phyloP scores from a whole-genome alignment of 441 rosid species.

The Iberis amara region DNA sequence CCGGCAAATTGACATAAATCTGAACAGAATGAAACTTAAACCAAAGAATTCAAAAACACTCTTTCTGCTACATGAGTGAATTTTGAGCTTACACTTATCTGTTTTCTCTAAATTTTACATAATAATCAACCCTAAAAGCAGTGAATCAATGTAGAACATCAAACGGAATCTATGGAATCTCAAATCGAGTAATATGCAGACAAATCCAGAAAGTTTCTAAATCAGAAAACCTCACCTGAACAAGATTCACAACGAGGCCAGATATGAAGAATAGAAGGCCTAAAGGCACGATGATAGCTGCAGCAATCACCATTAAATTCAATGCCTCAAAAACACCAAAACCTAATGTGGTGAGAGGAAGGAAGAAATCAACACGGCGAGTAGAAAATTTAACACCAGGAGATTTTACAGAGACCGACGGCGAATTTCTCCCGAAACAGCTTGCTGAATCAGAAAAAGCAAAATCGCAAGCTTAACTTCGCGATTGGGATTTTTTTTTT shows the following conservation, averaged over 20 bases:
- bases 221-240: slow-evolving; percentile 64
- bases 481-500: too few relatives aligned
- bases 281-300: slow-evolving; percentile 77
- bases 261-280: slow-evolving; percentile 81
- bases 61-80: slow-evolving; percentile 1
- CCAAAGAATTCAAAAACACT: slow-evolving; percentile 8
- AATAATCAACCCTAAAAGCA: slow-evolving; percentile 21
- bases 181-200: background rate
- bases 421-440: too few relatives aligned
- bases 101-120: background rate
- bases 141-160: slow-evolving; percentile 12
- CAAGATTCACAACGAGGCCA: slow-evolving; percentile 74
- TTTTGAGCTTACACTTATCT: slow-evolving; percentile 7
- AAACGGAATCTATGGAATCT: slow-evolving; percentile 15
- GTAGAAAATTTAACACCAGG: background rate
- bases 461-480: too few relatives aligned
- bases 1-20: slow-evolving; percentile 11
- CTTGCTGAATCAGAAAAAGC: too few relatives aligned
- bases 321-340: slow-evolving; percentile 9
- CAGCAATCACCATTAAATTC: slow-evolving; percentile 66
- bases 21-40: background rate
- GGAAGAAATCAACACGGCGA: background rate
- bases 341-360: background rate
- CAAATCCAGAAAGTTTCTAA: background rate
- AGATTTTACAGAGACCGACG: too few relatives aligned